Conservation (phyloP, 2,329 filamentous ascomycete species). For the Aureobasidium lini region DNA sequence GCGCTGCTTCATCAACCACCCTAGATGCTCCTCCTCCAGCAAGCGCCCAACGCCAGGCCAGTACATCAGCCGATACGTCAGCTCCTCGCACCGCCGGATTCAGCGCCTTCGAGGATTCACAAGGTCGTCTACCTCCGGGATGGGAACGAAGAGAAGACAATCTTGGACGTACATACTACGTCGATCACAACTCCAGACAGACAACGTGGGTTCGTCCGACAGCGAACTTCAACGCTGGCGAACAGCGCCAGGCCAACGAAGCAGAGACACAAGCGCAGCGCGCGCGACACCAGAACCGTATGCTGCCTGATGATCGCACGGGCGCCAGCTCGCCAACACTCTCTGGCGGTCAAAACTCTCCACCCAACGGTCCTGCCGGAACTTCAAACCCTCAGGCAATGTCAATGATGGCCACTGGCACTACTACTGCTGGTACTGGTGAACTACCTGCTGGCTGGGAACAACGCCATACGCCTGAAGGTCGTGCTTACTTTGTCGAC, state of each 20-base stretch:
- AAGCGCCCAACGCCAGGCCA: constrained; percentile 24
- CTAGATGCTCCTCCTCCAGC: constrained; percentile 23
- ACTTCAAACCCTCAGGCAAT: constrained; percentile 48
- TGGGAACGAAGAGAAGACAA: constrained; percentile 98
- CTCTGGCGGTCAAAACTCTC: constrained; percentile 39
- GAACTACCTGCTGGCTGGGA: constrained; percentile 96
- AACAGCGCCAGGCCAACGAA: constrained; percentile 72
- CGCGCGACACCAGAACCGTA: constrained; percentile 88
- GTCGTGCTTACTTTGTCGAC: constrained; percentile 92
- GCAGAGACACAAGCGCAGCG: constrained; percentile 90
- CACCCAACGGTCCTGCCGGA: constrained; percentile 24
- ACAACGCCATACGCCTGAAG: constrained; percentile 90
- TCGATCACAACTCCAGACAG: constrained; percentile 93
- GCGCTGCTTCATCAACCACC: constrained; percentile 13
- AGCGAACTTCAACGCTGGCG: constrained; percentile 65
- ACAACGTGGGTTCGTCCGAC: constrained; percentile 94
- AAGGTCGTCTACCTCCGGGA: constrained; percentile 81
- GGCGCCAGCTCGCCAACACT: constrained; percentile 85
- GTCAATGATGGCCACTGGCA: constrained; percentile 90
- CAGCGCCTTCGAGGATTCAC: constrained; percentile 93
- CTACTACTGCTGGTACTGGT: constrained; percentile 86
- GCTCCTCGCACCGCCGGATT: constrained; percentile 45
- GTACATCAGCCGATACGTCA: constrained; percentile 15
- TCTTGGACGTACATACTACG: constrained; percentile 90
- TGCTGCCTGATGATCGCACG: constrained; percentile 89